Percentiles rank a stretch among this genome's conserved stretches.
phyloP scores from a whole-genome alignment of 2,329 filamentous ascomycete species.

The Chaetomium sp. region DNA sequence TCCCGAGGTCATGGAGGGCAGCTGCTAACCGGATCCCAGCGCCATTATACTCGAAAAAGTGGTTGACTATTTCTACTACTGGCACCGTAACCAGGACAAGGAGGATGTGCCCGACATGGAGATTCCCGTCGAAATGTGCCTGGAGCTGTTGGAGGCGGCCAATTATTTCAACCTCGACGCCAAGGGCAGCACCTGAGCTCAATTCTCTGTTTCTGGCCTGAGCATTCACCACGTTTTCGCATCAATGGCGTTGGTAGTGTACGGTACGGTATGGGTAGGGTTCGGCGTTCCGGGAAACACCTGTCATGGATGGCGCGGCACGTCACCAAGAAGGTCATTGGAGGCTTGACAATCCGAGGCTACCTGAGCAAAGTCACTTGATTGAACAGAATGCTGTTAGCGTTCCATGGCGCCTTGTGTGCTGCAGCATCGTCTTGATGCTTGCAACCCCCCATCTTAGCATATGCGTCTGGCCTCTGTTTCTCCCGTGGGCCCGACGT shows the following conservation, averaged over 20 bases:
- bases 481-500: slow-evolving; percentile 47
- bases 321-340: neutral
- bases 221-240: neutral
- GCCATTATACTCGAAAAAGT: slow-evolving; percentile 76
- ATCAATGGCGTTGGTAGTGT: slow-evolving; percentile 7
- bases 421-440: neutral
- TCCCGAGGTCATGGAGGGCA: neutral
- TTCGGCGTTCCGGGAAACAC: neutral
- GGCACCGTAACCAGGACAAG: slow-evolving; percentile 69
- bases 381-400: neutral
- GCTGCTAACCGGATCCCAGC: slow-evolving; percentile 47
- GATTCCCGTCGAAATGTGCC: slow-evolving; percentile 74
- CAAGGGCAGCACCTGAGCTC: neutral
- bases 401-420: neutral
- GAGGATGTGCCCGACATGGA: slow-evolving; percentile 80
- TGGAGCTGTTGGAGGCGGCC: slow-evolving; percentile 76
- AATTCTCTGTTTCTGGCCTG: neutral
- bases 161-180: slow-evolving; percentile 71
- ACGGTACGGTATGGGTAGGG: neutral
- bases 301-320: neutral
- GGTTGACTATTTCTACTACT: slow-evolving; percentile 82
- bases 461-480: slow-evolving; percentile 48
- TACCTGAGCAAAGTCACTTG: neutral
- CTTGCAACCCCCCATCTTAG: slow-evolving; percentile 43
- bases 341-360: neutral